Evolutionary conservation across 73 alveolate genomes (phyloP).

Genomic region (Breviolum minutum): DNA sequence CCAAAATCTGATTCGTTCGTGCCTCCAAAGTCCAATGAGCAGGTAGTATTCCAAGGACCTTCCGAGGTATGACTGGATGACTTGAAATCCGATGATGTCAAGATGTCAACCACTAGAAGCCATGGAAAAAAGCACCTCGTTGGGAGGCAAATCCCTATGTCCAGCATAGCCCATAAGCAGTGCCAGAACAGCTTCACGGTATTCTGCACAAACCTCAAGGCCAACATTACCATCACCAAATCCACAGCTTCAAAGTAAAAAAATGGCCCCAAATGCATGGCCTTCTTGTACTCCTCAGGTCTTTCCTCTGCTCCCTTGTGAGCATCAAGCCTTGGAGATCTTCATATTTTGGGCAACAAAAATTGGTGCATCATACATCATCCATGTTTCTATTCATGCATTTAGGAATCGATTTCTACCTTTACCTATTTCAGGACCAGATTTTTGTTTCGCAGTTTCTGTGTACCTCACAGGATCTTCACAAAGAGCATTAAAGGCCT

Average conservation of each 20-base stretch:
- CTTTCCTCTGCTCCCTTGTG: slow-evolving; percentile 29
- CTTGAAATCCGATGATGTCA: background rate
- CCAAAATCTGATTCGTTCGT: background rate
- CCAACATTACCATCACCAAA: background rate
- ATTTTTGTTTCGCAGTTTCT: background rate
- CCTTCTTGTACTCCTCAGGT: slow-evolving; percentile 80
- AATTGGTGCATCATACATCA: background rate
- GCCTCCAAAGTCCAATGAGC: slow-evolving; percentile 77
- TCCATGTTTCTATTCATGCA: background rate
- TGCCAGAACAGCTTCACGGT: slow-evolving; percentile 61
- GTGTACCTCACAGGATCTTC: slow-evolving; percentile 16
- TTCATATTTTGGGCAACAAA: background rate
- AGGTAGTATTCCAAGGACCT: slow-evolving; percentile 67
- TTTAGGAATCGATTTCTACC: background rate
- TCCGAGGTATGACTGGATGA: background rate
- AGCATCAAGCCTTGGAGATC: slow-evolving; percentile 42
- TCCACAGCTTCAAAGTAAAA: background rate
- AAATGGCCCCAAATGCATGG: background rate
- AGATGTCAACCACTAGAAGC: background rate
- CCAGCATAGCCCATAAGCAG: slow-evolving; percentile 82
- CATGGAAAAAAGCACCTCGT: slow-evolving; percentile 15
- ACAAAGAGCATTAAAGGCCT: slow-evolving; percentile 29
- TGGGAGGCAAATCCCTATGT: slow-evolving; percentile 61
- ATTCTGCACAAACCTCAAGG: slow-evolving; percentile 45
- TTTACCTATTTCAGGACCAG: background rate